Evolutionary conservation across 768 basidiomycete genomes (phyloP), one percentile per base, ranked within the genome.

Genomic region (Xerocomellus intermedius): DNA sequence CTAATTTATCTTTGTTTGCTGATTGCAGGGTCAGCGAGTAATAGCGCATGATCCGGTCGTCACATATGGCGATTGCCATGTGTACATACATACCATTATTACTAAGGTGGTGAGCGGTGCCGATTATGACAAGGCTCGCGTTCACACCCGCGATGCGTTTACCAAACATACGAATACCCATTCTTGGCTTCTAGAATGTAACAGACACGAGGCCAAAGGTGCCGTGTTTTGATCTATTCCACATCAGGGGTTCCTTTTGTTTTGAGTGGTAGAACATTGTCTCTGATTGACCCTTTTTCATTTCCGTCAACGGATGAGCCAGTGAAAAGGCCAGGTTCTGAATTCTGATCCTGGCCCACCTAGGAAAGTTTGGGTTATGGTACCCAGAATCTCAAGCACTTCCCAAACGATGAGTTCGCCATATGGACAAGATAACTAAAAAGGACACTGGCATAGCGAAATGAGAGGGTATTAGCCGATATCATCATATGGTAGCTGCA

Each of bases 171-270:
- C n/a, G 8, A 14, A 2, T 13, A 5, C 46, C 56, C 37, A 41
- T 38, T 44, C 24, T 44, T 24, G 33, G 45, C 24, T 9, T n/a
- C n/a, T 50, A 47, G 59, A 62, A 53, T 53, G 35, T 36, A 49
- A 26, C 38, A 8, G 17, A 35, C 62, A 63, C 30, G 62, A 53
- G 63, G 58, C 5, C 21, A n/a, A 28, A 16, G 42, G 28, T 26
- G 28, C 28, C 19, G 16, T 13, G 12, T 22, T 52, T 48, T 10
- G 48, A 46, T 48, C 63, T 43, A 46, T 50, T 22, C 57, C 45
- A 9, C 48, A 54, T 56, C 35, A 42, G 44, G 60, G n/a, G 16
- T 24, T 65, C 60, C 66, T 39, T 57, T 66, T 66, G 55, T 65
- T 12, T 28, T 3, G n/a, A 14, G 19, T 42, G 48, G 33, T 22